Conservation (phyloP, 345 rosid genomes). For the Pseudoturritis turrita region DNA sequence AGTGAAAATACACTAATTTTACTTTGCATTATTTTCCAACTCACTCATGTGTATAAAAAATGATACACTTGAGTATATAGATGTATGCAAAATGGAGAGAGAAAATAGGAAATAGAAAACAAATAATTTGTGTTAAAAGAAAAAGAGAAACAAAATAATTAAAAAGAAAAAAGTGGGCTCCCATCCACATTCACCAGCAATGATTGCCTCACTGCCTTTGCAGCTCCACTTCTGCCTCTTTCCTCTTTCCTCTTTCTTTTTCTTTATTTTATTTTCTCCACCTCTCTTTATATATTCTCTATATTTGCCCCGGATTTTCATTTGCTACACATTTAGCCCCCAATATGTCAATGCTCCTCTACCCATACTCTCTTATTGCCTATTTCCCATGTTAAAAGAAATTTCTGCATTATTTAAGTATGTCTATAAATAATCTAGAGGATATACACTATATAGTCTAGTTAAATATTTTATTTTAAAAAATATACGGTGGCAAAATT, state of each 20-base stretch:
- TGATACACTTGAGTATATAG: background rate
- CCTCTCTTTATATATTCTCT: background rate
- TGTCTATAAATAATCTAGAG: too few species aligned
- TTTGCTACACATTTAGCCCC: background rate
- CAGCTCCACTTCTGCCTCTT: constrained; percentile 34
- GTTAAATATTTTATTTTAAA: too few species aligned
- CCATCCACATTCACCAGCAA: constrained; percentile 41
- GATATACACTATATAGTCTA: too few species aligned
- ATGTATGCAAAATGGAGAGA: constrained; percentile 8
- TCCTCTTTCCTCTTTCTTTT: constrained; percentile 22
- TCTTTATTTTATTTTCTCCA: constrained; percentile 5
- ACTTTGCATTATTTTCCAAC: background rate
- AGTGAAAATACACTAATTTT: background rate
- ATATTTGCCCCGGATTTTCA: background rate
- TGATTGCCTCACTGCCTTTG: constrained; percentile 38
- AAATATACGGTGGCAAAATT: background rate
- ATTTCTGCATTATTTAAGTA: too few species aligned
- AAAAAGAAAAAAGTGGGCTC: constrained; percentile 36
- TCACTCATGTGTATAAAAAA: background rate
- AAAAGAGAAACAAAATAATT: constrained; percentile 6
- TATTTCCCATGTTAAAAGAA: background rate
- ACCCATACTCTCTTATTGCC: background rate
- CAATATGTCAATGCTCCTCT: background rate
- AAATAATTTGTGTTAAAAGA: background rate
- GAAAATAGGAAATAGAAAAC: background rate